Conservation (phyloP, 768 basidiomycete species). For the Suillus subluteus region DNA sequence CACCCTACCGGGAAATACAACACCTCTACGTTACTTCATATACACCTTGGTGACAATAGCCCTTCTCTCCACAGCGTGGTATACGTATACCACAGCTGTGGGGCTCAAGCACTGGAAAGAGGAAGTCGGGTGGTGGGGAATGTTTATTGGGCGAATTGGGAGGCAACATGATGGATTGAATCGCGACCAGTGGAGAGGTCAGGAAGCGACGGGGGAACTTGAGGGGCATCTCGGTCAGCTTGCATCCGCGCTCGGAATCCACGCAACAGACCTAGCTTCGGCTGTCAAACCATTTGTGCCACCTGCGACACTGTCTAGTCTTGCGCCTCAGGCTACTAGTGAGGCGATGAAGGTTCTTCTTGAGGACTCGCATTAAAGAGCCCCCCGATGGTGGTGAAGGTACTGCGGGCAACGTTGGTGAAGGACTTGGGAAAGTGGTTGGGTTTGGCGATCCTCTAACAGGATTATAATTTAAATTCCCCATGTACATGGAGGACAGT, state of each 20-base stretch:
- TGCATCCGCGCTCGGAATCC: constrained; percentile 64
- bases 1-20: constrained; percentile 11
- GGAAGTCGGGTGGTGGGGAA: constrained; percentile 62
- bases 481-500: neutral
- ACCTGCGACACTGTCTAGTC: constrained; percentile 59
- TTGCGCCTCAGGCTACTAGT: constrained; percentile 50
- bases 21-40: constrained; percentile 42
- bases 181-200: constrained; percentile 7
- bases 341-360: constrained; percentile 44
- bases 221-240: constrained; percentile 62
- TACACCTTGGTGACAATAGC: constrained; percentile 49
- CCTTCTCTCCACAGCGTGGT: constrained; percentile 50
- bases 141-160: constrained; percentile 16
- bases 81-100: constrained; percentile 48
- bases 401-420: constrained; percentile 35
- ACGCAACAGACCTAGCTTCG: constrained; percentile 59
- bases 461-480: neutral
- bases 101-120: constrained; percentile 50
- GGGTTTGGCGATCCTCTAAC: constrained; percentile 48
- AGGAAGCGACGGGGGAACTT: constrained; percentile 35
- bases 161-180: constrained; percentile 15
- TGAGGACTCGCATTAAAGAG: constrained; percentile 13
- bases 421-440: constrained; percentile 45
- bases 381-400: constrained; percentile 16
- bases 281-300: constrained; percentile 67